These are phyloP conservation scores for Scortechinia acanthostroma DNA, from an alignment of 2,329 filamentous ascomycete species.

Conservation along the genomic window DNA sequence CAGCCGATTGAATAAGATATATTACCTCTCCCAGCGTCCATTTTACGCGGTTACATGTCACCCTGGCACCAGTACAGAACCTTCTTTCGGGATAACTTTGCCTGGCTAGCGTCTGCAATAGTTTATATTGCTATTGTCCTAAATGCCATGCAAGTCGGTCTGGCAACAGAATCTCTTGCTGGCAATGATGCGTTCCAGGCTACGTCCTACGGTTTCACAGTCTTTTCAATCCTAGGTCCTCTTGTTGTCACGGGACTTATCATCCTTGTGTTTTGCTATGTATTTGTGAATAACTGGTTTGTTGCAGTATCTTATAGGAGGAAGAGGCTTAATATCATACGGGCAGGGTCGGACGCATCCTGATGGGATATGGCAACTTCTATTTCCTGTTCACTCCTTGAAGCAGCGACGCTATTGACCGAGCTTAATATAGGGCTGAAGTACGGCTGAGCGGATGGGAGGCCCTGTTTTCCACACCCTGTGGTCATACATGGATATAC, in stretches of 20 bases:
- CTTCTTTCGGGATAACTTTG: conserved; percentile 11
- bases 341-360: not conserved
- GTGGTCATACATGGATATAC: too few species aligned
- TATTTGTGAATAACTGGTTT: not conserved
- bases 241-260: not conserved
- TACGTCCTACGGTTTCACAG: conserved; percentile 17
- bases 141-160: conserved; percentile 18
- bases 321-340: not conserved
- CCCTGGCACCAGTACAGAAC: conserved; percentile 6
- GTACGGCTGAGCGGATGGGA: too few species aligned
- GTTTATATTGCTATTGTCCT: conserved; percentile 12
- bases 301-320: not conserved
- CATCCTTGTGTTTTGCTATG: not conserved
- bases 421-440: too few species aligned
- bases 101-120: conserved; percentile 7
- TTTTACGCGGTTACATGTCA: conserved; percentile 7
- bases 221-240: conserved; percentile 14
- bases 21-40: conserved; percentile 6
- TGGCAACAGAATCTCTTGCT: conserved; percentile 12
- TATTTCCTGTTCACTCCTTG: too few species aligned
- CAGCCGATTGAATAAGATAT: conserved; percentile 13
- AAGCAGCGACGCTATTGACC: too few species aligned
- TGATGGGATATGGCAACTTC: too few species aligned
- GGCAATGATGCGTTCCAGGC: conserved; percentile 13
- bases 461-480: too few species aligned